These are phyloP conservation scores for Vanderwaltozyma tropicalis DNA, from an alignment of 805 yeast genomes.

Conservation along the genomic window DNA sequence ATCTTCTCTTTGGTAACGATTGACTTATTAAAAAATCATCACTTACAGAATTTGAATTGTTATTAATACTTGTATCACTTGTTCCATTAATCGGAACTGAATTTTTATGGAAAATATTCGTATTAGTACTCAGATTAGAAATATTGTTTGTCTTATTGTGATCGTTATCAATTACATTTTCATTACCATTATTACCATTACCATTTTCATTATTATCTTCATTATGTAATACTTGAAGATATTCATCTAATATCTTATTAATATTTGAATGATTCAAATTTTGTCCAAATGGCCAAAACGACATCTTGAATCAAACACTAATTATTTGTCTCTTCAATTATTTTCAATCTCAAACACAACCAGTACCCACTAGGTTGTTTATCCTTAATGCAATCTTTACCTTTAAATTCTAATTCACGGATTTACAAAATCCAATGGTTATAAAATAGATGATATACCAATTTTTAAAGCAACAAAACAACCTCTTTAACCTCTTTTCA, in stretches of 20 bases:
- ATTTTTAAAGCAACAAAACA: too few species aligned
- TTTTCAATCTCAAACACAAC: too few species aligned
- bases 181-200: background rate
- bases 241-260: conserved; percentile 29
- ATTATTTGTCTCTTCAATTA: too few species aligned
- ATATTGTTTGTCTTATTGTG: background rate
- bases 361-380: too few species aligned
- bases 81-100: background rate
- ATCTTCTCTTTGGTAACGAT: background rate
- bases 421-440: too few species aligned
- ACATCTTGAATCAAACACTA: too few species aligned
- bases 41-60: background rate
- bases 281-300: conserved; percentile 34
- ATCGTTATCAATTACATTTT: background rate
- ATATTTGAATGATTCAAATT: conserved; percentile 22
- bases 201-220: background rate
- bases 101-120: background rate
- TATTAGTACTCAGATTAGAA: background rate
- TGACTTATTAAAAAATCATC: conserved; percentile 1
- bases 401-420: too few species aligned
- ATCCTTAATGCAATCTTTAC: too few species aligned
- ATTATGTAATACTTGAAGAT: conserved; percentile 14
- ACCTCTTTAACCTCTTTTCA: too few species aligned
- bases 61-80: background rate
- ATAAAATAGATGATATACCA: too few species aligned